Evolutionary conservation across 257 asterid genomes (phyloP), one percentile per base, ranked within the genome.

Genomic region (Rubia yunnanensis): DNA sequence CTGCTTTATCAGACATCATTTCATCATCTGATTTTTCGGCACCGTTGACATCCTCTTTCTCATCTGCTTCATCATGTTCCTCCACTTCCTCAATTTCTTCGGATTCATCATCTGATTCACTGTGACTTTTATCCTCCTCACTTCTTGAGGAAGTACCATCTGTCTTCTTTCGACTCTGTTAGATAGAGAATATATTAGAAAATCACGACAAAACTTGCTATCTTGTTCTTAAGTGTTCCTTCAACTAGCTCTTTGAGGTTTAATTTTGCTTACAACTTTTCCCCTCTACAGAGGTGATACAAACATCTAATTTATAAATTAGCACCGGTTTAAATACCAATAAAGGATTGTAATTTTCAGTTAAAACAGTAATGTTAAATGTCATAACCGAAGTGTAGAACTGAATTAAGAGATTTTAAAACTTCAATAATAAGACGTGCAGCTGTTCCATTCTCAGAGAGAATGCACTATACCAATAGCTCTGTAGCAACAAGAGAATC

Each of bases 11-110:
- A 67, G 96, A 83, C 77, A 78, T 71, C 80, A 14, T 7, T 44
- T 86, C 99, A 77, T 78, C 90, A 4, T 86, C 88, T 41, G 94
- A 84, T 71, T 48, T 73, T 54, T 85, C 88, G 0, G 73, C 73
- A 35, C 89, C 91, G 74, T 84, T 80, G 17, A 36, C 67, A 65
- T 81, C 67, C 80, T 73, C 80, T 63, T 79, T 80, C 59, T 74
- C 77, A 10, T 72, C 74, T 63, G 65, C 69, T 56, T 77, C 63
- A 49, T 77, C 79, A 65, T 70, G 77, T 27, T 82, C 80, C 54
- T 84, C 91, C 57, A 78, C 82, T 41, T 72, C 94, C 46, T 52
- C 58, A n/a, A 77, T 80, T 76, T 82, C 76, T 68, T 73, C 80
- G 13, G 77, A 76, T 49, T 82, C 96, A 73, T 78, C 84, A 67